Percentiles rank a stretch among this genome's conserved stretches.
Conservation (phyloP, 345 rosid genomes). For the Laguncularia racemosa region DNA sequence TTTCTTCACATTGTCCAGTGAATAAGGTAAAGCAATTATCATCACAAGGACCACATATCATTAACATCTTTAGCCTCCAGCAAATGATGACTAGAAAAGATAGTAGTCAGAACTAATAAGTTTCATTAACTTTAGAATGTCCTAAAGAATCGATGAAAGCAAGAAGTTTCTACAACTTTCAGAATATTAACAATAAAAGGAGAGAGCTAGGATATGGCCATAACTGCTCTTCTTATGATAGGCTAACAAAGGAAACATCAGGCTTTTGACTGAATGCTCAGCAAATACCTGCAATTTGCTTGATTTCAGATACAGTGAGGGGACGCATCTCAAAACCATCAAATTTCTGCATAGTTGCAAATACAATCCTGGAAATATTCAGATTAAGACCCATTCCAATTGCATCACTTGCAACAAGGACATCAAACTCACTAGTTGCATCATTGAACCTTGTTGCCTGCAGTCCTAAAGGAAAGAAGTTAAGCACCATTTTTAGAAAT, state of each 20-base stretch:
- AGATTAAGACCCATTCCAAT: conserved; percentile 97
- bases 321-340: conserved; percentile 66
- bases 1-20: too few relatives aligned
- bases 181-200: too few relatives aligned
- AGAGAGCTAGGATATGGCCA: too few relatives aligned
- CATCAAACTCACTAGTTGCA: conserved; percentile 71
- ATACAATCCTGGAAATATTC: conserved; percentile 83
- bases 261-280: background rate
- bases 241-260: background rate
- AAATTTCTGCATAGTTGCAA: conserved; percentile 66
- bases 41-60: too few relatives aligned
- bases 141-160: too few relatives aligned
- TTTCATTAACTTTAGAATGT: too few relatives aligned
- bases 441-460: conserved; percentile 94
- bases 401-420: conserved; percentile 98
- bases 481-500: background rate
- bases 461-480: conserved; percentile 27
- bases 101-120: too few relatives aligned
- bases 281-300: conserved; percentile 82
- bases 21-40: too few relatives aligned
- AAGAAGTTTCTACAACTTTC: too few relatives aligned
- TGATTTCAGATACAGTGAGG: conserved; percentile 75
- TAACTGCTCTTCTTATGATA: too few relatives aligned
- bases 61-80: too few relatives aligned
- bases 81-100: too few relatives aligned